Conservation (phyloP, 441 rosid species). For the Omphalea diandra region DNA sequence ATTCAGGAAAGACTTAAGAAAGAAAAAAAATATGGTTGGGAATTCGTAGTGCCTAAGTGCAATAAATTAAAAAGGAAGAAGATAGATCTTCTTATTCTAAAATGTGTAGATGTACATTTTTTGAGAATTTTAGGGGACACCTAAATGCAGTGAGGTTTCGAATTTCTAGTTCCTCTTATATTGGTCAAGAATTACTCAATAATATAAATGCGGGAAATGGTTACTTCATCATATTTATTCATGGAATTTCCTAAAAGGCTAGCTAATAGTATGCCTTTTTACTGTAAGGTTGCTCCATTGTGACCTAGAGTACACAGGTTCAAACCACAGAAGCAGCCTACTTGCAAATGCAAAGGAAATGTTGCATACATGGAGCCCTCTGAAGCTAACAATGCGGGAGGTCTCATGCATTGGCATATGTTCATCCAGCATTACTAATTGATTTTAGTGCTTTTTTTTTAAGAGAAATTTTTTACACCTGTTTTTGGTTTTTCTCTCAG, state of each 20-base stretch:
- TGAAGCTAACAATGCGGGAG: too few species aligned
- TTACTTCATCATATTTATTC: neutral
- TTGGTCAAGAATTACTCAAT: neutral
- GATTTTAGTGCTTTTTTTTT: neutral
- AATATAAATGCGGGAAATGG: neutral
- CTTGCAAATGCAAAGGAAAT: too few species aligned
- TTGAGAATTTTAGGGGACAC: neutral
- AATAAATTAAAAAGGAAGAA: neutral
- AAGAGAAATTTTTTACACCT: neutral
- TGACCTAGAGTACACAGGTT: too few species aligned
- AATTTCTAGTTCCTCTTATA: neutral
- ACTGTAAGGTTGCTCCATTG: too few species aligned
- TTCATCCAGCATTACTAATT: neutral
- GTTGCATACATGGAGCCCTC: too few species aligned
- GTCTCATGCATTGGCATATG: neutral
- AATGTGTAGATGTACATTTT: neutral
- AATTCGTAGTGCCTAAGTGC: neutral
- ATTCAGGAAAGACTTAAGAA: too few species aligned
- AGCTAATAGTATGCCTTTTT: too few species aligned
- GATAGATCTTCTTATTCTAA: neutral
- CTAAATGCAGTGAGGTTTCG: neutral
- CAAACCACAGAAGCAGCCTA: too few species aligned
- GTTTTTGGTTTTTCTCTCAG: constrained; percentile 40
- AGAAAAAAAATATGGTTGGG: neutral
- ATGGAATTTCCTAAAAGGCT: neutral